Evolutionary conservation across 257 asterid species (phyloP), one percentile per base, ranked within the genome.

Genomic region (Nicotiana benthamiana): DNA sequence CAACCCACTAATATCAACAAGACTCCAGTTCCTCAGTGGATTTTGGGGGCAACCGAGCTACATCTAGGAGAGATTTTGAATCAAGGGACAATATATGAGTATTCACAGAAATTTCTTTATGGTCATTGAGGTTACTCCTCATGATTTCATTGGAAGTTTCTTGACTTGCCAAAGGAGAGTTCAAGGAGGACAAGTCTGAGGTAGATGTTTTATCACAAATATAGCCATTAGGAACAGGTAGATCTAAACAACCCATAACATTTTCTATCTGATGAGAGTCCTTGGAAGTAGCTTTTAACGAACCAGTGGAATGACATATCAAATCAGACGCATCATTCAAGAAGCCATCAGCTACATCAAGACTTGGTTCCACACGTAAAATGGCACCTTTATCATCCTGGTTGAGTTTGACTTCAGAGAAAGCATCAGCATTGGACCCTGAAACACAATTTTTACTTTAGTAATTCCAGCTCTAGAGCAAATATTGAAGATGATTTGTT

Each of bases 121-220:
- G 79, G 62, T 51, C 62, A 48, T 48, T 74, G 27, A 74, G 51
- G 43, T 74, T 26, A 48, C 62, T 4, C 51, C 79, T 74, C 62
- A 74, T 51, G 61, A 74, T 6, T 15, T 74, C 62, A 51, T 51
- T 60, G n/a, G 62, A 74, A 15, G 26, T 48, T 48, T 26, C 62
- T 74, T 26, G 79, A 51, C 79, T 74, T 74, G 62, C 79, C 43
- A 48, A 15, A 48, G 43, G 43, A 48, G 62, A 74, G 22, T 74
- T 48, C 79, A 74, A 74, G 61, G 43, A 74, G 16, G 62, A 74
- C 36, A 30, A 16, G 26, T 51, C 62, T 48, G 61, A 74, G 43
- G 79, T 74, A 48, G 43, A 74, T 48, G 79, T 74, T 74, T 48
- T 74, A 74, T 74, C 79, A 74, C 79, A 74, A 48, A 74, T 51